Evolutionary conservation across 495 filamentous ascomycete species (phyloP).

Genomic region (Penicillium crystallinum): DNA sequence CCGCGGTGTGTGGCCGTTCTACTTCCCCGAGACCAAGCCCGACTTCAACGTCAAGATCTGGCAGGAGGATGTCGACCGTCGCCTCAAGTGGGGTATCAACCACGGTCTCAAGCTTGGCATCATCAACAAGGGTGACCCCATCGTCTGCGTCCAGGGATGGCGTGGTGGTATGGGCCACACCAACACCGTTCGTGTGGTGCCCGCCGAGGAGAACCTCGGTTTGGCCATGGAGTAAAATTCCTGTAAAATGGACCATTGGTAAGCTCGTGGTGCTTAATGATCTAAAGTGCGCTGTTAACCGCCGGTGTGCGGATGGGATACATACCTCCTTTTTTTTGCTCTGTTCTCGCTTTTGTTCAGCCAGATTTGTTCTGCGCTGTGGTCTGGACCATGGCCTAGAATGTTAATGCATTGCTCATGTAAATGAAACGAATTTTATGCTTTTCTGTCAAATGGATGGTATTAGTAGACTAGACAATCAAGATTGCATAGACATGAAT

Average conservation of each 20-base stretch:
- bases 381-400: conserved; percentile 20
- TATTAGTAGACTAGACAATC: conserved; percentile 12
- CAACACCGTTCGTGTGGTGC: conserved; percentile 78
- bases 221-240: conserved; percentile 36
- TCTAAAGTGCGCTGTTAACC: conserved; percentile 11
- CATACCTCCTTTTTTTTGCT: conserved; percentile 21
- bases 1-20: conserved; percentile 96
- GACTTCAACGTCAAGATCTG: conserved; percentile 84
- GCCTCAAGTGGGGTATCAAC: conserved; percentile 89
- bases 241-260: conserved; percentile 10
- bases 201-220: conserved; percentile 60
- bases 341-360: conserved; percentile 8
- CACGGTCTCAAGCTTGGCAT: conserved; percentile 81
- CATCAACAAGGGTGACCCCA: conserved; percentile 72
- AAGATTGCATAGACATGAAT: conserved; percentile 5
- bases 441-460: conserved; percentile 14
- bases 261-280: conserved; percentile 7
- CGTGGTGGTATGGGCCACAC: conserved; percentile 96
- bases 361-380: conserved; percentile 17
- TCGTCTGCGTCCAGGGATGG: conserved; percentile 98
- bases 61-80: conserved; percentile 97
- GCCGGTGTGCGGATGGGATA: conserved; percentile 27
- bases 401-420: conserved; percentile 24
- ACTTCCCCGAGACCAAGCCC: conserved; percentile 87
- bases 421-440: conserved; percentile 29